A percentile compares a stretch with the other conserved stretches of the same genome.
Conservation (phyloP, 192 early-diverging fungal species). For the Coemansia sp. region DNA sequence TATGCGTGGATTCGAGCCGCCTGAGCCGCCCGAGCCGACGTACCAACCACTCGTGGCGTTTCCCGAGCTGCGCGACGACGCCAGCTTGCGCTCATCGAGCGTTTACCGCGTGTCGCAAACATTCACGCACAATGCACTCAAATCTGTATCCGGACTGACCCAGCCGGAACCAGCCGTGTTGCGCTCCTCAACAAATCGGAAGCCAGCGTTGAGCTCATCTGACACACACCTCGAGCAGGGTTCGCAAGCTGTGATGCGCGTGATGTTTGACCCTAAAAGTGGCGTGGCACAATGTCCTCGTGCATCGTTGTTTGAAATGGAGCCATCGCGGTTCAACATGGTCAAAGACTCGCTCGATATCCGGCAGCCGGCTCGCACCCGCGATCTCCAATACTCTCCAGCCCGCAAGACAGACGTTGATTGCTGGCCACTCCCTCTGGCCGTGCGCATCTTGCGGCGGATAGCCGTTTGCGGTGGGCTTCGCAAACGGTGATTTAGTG, state of each 20-base stretch:
- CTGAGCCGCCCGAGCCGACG: conserved; percentile 2
- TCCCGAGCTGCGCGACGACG: conserved; percentile 18
- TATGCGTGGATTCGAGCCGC: no score
- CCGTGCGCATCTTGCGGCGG: conserved; percentile 24
- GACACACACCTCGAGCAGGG: no score
- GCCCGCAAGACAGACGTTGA: neutral
- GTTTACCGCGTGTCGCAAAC: conserved; percentile 8
- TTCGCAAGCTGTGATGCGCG: neutral
- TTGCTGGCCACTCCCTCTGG: conserved; percentile 23
- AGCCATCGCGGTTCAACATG: conserved; percentile 15
- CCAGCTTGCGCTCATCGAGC: conserved; percentile 7
- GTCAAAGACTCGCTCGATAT: conserved; percentile 52
- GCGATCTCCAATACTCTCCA: neutral
- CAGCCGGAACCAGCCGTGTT: neutral
- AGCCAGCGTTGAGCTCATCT: no score
- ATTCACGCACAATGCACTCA: conserved; percentile 15
- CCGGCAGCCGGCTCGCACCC: conserved; percentile 16
- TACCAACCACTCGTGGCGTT: conserved; percentile 9
- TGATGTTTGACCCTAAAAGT: conserved; percentile 7
- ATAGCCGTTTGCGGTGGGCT: conserved; percentile 30
- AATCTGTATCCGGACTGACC: conserved; percentile 32
- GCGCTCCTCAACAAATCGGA: neutral
- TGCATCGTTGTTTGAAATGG: conserved; percentile 2
- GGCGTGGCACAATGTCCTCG: conserved; percentile 10
- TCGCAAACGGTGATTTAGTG: neutral